phyloP scores from a whole-genome alignment of 768 basidiomycete genomes.

The Cyclocybe aegerita region DNA sequence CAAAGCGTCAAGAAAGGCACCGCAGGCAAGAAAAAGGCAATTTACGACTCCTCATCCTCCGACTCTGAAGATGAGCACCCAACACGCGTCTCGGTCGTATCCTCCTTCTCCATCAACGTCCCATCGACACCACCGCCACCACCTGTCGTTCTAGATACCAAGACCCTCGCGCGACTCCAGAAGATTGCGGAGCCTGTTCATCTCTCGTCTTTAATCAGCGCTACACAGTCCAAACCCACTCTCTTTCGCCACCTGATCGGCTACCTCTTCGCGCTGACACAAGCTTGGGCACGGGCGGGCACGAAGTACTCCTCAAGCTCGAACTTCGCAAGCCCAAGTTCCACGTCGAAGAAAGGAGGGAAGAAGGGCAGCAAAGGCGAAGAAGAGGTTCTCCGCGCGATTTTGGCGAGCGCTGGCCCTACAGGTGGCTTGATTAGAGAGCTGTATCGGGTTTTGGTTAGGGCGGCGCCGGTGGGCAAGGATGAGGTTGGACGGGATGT shows the following conservation, averaged over 20 bases:
- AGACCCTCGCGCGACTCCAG: constrained; percentile 63
- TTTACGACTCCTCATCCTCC: constrained; percentile 21
- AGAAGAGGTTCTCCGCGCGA: constrained; percentile 56
- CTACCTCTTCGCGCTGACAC: constrained; percentile 57
- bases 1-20: constrained; percentile 1
- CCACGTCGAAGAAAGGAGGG: too few relatives aligned
- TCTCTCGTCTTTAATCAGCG: constrained; percentile 50
- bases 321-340: too few relatives aligned
- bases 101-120: constrained; percentile 25
- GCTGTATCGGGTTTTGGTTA: constrained; percentile 68
- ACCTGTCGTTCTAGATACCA: constrained; percentile 41
- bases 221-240: constrained; percentile 36
- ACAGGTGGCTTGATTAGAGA: constrained; percentile 66
- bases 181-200: constrained; percentile 54
- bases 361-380: constrained; percentile 6
- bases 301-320: too few relatives aligned
- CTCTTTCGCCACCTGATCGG: constrained; percentile 48
- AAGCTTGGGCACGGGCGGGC: constrained; percentile 56
- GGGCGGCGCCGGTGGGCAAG: constrained; percentile 60
- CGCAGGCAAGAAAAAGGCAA: constrained; percentile 29
- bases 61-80: constrained; percentile 34
- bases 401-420: constrained; percentile 42
- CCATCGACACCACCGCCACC: constrained; percentile 29
- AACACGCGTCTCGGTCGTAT: constrained; percentile 38
- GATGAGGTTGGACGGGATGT: constrained; percentile 37